Evolutionary conservation across 768 basidiomycete genomes (phyloP).

Genomic region (Calocybe indica): DNA sequence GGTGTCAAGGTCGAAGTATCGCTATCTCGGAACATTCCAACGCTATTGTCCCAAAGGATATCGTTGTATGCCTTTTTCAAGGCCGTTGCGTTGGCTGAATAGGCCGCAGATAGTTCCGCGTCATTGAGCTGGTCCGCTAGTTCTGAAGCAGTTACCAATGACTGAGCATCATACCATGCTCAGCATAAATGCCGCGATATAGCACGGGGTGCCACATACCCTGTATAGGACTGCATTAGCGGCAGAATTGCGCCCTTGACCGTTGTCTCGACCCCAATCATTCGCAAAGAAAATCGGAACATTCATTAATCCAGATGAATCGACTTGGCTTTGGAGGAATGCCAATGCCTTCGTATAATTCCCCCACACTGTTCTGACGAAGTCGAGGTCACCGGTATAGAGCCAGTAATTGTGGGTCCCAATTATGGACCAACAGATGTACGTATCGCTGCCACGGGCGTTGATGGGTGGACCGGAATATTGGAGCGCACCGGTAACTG

Average conservation of each 20-base stretch:
- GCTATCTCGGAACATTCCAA: conserved; percentile 44
- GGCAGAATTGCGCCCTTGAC: conserved; percentile 40
- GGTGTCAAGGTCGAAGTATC: conserved; percentile 33
- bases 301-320: conserved; percentile 31
- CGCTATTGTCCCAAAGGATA: conserved; percentile 35
- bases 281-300: conserved; percentile 33
- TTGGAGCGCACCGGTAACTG: conserved; percentile 36
- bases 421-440: conserved; percentile 47
- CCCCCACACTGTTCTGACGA: conserved; percentile 35
- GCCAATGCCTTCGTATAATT: conserved; percentile 34
- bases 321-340: conserved; percentile 37
- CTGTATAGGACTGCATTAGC: conserved; percentile 40
- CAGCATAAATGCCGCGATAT: not conserved
- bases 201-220: conserved; percentile 13
- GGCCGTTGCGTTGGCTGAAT: conserved; percentile 26
- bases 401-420: conserved; percentile 34
- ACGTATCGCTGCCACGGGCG: conserved; percentile 34
- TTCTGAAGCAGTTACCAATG: conserved; percentile 27
- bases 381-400: conserved; percentile 41
- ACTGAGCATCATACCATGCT: conserved; percentile 12
- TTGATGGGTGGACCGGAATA: conserved; percentile 36
- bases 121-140: conserved; percentile 25
- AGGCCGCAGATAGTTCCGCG: conserved; percentile 15
- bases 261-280: conserved; percentile 44
- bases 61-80: conserved; percentile 36